Evolutionary conservation across 2,329 filamentous ascomycete species (phyloP).

Genomic region (Incumbomyces delicatus): DNA sequence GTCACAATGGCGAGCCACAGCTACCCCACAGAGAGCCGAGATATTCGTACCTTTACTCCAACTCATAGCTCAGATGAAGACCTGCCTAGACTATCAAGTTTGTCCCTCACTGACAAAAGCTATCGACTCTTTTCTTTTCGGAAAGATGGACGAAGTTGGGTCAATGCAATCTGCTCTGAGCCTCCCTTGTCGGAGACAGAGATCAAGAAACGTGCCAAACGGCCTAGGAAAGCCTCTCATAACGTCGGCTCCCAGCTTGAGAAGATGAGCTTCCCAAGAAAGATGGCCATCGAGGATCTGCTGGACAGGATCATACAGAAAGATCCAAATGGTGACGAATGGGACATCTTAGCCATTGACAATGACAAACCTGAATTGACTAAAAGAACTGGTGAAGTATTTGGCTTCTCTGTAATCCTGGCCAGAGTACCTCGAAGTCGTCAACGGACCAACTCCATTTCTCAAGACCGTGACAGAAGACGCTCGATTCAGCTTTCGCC

Average conservation of each 20-base stretch:
- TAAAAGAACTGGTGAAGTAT: slow-evolving; percentile 4
- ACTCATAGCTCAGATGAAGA: slow-evolving; percentile 4
- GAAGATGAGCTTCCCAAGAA: slow-evolving; percentile 6
- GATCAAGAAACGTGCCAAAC: slow-evolving; percentile 5
- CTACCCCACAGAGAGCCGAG: slow-evolving; percentile 1
- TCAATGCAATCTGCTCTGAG: neutral
- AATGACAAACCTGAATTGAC: slow-evolving; percentile 6
- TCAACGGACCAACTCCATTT: neutral
- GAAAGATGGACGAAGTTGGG: slow-evolving; percentile 7
- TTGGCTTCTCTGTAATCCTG: slow-evolving; percentile 5
- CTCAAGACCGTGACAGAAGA: slow-evolving; percentile 3
- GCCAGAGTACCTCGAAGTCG: neutral
- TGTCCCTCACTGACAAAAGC: neutral
- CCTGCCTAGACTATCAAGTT: neutral
- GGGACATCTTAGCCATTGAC: slow-evolving; percentile 1
- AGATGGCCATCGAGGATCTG: slow-evolving; percentile 2
- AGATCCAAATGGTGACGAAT: slow-evolving; percentile 1
- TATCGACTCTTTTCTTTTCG: slow-evolving; percentile 3
- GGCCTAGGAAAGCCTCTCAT: slow-evolving; percentile 1
- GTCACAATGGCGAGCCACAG: slow-evolving; percentile 3
- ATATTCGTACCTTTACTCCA: slow-evolving; percentile 1
- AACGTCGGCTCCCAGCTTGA: slow-evolving; percentile 1
- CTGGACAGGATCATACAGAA: neutral
- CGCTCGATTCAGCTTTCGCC: slow-evolving; percentile 1
- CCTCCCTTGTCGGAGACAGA: slow-evolving; percentile 1